These are phyloP conservation scores for Saturnispora saitoi DNA, from an alignment of 805 yeast genomes.

Conservation along the genomic window DNA sequence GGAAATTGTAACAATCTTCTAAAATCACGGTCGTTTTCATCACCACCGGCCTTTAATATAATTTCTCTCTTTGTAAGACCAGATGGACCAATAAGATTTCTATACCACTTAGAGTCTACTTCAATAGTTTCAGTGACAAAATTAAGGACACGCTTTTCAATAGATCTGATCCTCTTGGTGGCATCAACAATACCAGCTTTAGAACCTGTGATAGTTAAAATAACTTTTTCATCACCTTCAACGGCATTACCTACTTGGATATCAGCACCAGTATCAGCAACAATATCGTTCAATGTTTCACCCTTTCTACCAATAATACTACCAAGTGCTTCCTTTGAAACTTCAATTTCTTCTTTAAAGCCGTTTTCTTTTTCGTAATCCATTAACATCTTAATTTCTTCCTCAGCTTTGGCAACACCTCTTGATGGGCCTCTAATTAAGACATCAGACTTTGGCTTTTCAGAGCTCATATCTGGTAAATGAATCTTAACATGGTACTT, in stretches of 20 bases:
- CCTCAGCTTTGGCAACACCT: constrained; percentile 76
- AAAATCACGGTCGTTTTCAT: constrained; percentile 39
- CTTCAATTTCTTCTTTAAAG: constrained; percentile 47
- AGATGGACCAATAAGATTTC: constrained; percentile 67
- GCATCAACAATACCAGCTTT: constrained; percentile 70
- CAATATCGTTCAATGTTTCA: constrained; percentile 70
- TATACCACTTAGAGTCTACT: constrained; percentile 68
- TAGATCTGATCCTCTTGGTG: constrained; percentile 46
- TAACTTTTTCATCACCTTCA: constrained; percentile 38
- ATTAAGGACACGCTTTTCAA: constrained; percentile 61
- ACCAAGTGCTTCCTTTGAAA: constrained; percentile 70
- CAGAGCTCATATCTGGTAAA: constrained; percentile 52
- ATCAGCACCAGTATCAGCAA: constrained; percentile 59
- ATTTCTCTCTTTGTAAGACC: constrained; percentile 71
- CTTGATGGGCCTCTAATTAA: constrained; percentile 81
- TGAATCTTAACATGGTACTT: constrained; percentile 75
- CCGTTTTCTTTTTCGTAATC: constrained; percentile 87
- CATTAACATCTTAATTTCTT: constrained; percentile 73
- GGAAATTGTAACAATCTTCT: constrained; percentile 63
- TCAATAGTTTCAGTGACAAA: constrained; percentile 46
- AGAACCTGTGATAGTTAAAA: constrained; percentile 70
- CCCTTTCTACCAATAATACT: constrained; percentile 87
- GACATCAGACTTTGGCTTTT: constrained; percentile 51
- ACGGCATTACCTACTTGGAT: constrained; percentile 36
- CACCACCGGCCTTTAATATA: constrained; percentile 69